These are phyloP conservation scores for Metrosideros polymorpha DNA, from an alignment of 441 rosid species.

Conservation along the genomic window DNA sequence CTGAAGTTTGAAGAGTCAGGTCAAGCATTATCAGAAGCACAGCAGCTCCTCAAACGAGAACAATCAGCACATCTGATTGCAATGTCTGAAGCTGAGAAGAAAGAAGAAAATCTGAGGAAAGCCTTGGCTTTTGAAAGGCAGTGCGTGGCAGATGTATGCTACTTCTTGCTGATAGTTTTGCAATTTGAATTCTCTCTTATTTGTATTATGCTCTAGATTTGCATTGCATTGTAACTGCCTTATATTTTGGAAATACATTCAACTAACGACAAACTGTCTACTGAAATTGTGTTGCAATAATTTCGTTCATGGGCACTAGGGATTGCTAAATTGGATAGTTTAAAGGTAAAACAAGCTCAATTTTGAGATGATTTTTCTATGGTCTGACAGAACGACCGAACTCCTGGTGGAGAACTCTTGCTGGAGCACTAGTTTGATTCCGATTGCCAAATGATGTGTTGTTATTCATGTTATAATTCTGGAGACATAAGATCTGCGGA, in stretches of 20 bases:
- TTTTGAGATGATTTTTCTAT: background rate
- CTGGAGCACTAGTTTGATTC: background rate
- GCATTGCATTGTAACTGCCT: background rate
- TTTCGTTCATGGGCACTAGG: background rate
- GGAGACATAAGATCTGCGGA: constrained; percentile 32
- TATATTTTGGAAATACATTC: background rate
- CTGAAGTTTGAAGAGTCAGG: constrained; percentile 33
- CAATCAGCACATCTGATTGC: constrained; percentile 48
- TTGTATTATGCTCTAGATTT: background rate
- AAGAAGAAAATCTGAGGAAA: constrained; percentile 57
- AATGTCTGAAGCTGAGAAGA: constrained; percentile 55
- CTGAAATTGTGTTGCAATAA: background rate
- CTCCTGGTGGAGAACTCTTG: background rate
- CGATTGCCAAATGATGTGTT: background rate
- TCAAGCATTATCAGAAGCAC: constrained; percentile 48
- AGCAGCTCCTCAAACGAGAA: constrained; percentile 71
- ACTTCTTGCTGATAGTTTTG: background rate
- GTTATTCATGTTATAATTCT: background rate
- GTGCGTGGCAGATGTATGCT: constrained; percentile 53
- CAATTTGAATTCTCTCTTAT: background rate
- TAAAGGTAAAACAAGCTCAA: background rate
- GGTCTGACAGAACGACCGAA: background rate
- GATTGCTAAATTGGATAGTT: background rate
- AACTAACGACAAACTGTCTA: background rate
- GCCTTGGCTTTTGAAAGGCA: constrained; percentile 51